These are phyloP conservation scores for Boletus speciosus DNA, from an alignment of 768 basidiomycete genomes.

Conservation along the genomic window DNA sequence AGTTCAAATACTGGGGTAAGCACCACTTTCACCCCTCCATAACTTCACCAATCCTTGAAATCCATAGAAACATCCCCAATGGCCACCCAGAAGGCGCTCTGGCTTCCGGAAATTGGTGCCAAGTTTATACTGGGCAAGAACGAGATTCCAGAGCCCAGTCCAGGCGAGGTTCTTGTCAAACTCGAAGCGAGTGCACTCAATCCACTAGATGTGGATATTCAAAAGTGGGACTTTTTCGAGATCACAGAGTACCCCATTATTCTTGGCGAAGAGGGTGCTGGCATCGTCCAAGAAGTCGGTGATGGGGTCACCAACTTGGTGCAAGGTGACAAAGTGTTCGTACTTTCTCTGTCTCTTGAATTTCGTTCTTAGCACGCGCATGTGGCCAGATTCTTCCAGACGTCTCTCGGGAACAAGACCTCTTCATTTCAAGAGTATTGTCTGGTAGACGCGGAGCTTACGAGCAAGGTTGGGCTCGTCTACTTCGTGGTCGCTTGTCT, in stretches of 20 bases:
- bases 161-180: slow-evolving; percentile 41
- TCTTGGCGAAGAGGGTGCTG: slow-evolving; percentile 36
- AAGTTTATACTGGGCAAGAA: slow-evolving; percentile 2
- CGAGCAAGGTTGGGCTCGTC: slow-evolving; percentile 6
- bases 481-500: not conserved
- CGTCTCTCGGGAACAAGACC: slow-evolving; percentile 1
- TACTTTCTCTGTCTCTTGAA: not conserved
- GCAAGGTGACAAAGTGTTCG: slow-evolving; percentile 31
- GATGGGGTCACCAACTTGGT: slow-evolving; percentile 30
- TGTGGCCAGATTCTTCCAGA: slow-evolving; percentile 4
- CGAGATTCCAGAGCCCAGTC: slow-evolving; percentile 34
- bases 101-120: slow-evolving; percentile 9
- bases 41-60: not conserved
- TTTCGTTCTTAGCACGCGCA: not conserved
- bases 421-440: slow-evolving; percentile 25
- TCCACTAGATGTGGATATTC: slow-evolving; percentile 35
- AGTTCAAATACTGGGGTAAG: not conserved
- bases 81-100: slow-evolving; percentile 12
- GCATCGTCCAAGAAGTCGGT: slow-evolving; percentile 36
- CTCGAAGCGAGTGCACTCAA: slow-evolving; percentile 40
- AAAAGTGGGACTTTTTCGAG: not conserved
- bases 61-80: not conserved
- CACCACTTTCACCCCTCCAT: not conserved
- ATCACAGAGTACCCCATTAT: slow-evolving; percentile 35
- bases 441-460: slow-evolving; percentile 10